A percentile compares a stretch with the other conserved stretches of the same genome.
Conservation (phyloP, 306 rosid genomes). For the Castanea crenata region DNA sequence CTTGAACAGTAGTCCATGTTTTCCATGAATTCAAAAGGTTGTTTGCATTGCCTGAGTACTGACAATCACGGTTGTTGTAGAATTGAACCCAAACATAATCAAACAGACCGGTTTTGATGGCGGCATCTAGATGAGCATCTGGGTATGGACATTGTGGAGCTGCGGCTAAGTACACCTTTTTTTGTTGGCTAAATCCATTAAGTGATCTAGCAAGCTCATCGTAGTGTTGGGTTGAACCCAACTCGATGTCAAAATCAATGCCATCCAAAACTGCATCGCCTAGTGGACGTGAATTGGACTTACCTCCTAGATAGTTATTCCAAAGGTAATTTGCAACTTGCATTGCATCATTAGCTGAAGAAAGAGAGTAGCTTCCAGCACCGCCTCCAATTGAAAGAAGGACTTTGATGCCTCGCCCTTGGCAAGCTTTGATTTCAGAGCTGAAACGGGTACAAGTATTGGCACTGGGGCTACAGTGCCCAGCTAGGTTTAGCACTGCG, state of each 20-base stretch:
- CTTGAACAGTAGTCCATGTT: conserved; percentile 48
- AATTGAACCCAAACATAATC: conserved; percentile 75
- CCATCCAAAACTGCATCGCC: conserved; percentile 59
- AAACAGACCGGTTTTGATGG: conserved; percentile 51
- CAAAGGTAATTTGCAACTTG: conserved; percentile 43
- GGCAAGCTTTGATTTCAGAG: conserved; percentile 39
- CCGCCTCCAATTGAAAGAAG: conserved; percentile 68
- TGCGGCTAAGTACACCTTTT: conserved; percentile 37
- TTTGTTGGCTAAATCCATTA: conserved; percentile 8
- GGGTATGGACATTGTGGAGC: conserved; percentile 70
- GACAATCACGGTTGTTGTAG: conserved; percentile 62
- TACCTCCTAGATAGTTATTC: conserved; percentile 59
- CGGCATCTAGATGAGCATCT: conserved; percentile 33
- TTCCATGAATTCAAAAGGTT: conserved; percentile 50
- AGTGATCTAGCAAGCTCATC: conserved; percentile 45
- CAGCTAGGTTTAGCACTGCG: conserved; percentile 44
- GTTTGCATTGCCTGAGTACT: conserved; percentile 31
- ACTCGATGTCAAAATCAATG: conserved; percentile 60
- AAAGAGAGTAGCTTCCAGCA: conserved; percentile 34
- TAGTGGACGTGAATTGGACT: conserved; percentile 39
- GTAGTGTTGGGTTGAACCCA: conserved; percentile 22
- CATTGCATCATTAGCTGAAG: conserved; percentile 43
- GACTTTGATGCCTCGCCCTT: conserved; percentile 44
- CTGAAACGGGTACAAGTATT: conserved; percentile 31
- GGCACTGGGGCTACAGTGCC: conserved; percentile 37